These are phyloP conservation scores for Verbena officinalis DNA, from an alignment of 257 asterid species.

Conservation along the genomic window DNA sequence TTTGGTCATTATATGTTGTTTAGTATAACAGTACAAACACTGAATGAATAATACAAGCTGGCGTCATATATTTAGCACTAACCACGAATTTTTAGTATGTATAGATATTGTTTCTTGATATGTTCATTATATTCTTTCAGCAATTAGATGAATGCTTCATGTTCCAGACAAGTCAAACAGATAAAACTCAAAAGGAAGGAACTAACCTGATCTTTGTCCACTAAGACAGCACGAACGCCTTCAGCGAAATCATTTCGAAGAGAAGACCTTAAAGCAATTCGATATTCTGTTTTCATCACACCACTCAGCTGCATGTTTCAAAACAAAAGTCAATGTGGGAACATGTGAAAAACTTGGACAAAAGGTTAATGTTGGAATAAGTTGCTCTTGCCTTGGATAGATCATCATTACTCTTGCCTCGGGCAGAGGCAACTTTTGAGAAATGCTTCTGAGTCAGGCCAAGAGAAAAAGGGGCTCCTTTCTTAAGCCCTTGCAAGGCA, in stretches of 20 bases:
- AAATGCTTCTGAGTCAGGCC: constrained; percentile 75
- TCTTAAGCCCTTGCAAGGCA: constrained; percentile 83
- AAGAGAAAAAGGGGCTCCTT: constrained; percentile 97
- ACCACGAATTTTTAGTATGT: background rate
- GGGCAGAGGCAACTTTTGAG: constrained; percentile 74
- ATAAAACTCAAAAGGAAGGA: constrained; percentile 12
- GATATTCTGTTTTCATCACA: constrained; percentile 89
- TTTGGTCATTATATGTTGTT: background rate
- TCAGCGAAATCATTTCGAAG: constrained; percentile 80
- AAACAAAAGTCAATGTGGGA: constrained; percentile 19
- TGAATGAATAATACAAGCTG: background rate
- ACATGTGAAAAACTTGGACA: constrained; percentile 11
- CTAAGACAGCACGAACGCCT: constrained; percentile 97
- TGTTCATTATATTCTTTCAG: background rate
- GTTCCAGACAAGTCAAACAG: background rate
- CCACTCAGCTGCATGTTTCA: constrained; percentile 64
- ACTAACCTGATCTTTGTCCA: constrained; percentile 94
- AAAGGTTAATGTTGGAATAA: background rate
- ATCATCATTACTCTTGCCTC: constrained; percentile 47
- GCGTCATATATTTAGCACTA: background rate
- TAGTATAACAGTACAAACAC: too few relatives aligned
- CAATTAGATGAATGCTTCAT: too few relatives aligned
- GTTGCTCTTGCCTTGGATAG: constrained; percentile 63
- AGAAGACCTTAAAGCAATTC: constrained; percentile 78
- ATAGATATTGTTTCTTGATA: background rate